phyloP scores from a whole-genome alignment of 2,329 filamentous ascomycete species.

The Davidsoniella eucalypti region DNA sequence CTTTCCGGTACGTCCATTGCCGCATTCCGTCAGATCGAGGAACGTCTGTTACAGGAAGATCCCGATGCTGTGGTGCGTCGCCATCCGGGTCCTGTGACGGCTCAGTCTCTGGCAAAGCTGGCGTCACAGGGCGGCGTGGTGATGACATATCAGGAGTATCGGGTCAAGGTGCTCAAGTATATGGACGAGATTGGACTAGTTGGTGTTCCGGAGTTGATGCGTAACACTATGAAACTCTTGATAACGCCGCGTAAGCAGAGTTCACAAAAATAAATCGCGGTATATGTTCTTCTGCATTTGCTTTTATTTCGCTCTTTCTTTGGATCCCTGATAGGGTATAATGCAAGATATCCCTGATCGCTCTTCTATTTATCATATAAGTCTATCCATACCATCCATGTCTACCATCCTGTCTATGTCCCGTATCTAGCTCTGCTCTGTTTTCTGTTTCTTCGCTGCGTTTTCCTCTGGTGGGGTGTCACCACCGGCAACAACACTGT shows the following conservation, averaged over 20 bases:
- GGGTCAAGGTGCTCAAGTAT: constrained; percentile 52
- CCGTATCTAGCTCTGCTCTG: not conserved
- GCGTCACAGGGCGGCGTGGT: constrained; percentile 47
- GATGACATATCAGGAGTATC: constrained; percentile 58
- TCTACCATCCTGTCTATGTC: no score
- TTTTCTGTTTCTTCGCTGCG: constrained; percentile 7
- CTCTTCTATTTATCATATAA: no score
- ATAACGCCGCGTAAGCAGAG: constrained; percentile 29
- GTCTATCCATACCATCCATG: no score
- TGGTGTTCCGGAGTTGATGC: constrained; percentile 57
- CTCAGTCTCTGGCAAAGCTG: constrained; percentile 45
- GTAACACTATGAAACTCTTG: constrained; percentile 64
- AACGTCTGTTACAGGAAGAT: constrained; percentile 27
- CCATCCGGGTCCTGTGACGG: constrained; percentile 54
- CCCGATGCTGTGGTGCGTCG: constrained; percentile 18
- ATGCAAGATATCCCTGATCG: not conserved
- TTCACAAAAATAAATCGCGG: not conserved
- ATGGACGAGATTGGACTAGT: constrained; percentile 45
- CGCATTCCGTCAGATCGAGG: constrained; percentile 40
- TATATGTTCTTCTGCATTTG: not conserved
- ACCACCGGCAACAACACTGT: not conserved
- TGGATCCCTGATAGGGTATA: not conserved
- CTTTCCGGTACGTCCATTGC: constrained; percentile 39
- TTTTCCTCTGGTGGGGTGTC: constrained; percentile 2
- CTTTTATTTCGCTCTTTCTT: constrained; percentile 1